phyloP scores from a whole-genome alignment of 176 grass and related monocot genomes.

The Ananas comosus region DNA sequence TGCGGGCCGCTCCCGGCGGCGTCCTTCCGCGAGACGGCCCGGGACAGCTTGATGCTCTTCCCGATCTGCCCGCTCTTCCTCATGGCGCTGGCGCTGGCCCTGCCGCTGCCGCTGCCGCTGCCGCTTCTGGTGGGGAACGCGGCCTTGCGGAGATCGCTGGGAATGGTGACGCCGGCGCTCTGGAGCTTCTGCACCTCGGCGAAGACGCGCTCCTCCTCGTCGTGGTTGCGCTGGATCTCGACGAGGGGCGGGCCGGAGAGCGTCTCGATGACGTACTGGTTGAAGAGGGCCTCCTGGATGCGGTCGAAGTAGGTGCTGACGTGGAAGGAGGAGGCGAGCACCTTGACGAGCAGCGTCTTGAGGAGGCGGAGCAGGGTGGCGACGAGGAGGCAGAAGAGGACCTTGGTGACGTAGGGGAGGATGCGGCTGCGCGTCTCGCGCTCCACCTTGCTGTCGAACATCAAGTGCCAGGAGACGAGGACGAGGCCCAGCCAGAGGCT shows the following conservation, averaged over 20 bases:
- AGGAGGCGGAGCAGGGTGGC: constrained; percentile 66
- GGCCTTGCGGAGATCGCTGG: constrained; percentile 42
- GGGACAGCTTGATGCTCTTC: constrained; percentile 35
- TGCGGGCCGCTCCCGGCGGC: constrained; percentile 45
- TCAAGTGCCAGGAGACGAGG: constrained; percentile 62
- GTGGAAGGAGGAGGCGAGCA: constrained; percentile 87
- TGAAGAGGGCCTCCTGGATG: constrained; percentile 91
- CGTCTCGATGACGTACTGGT: constrained; percentile 92
- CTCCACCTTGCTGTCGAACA: constrained; percentile 52
- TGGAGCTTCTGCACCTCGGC: constrained; percentile 70
- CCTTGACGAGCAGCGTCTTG: constrained; percentile 89
- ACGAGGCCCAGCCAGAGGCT: constrained; percentile 85
- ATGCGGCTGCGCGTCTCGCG: constrained; percentile 28
- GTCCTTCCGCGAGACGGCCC: constrained; percentile 18
- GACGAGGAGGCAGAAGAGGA: constrained; percentile 71
- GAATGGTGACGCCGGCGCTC: constrained; percentile 52
- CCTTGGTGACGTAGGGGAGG: constrained; percentile 81
- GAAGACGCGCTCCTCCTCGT: constrained; percentile 55
- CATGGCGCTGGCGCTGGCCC: not conserved
- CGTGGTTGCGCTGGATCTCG: constrained; percentile 12
- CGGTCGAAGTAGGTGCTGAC: constrained; percentile 97
- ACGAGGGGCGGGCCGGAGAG: constrained; percentile 72
- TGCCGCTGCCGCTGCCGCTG: not conserved
- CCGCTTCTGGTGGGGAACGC: constrained; percentile 27
- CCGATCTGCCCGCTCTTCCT: constrained; percentile 13